phyloP scores from a whole-genome alignment of 208 protist species.

The Leishmania lainsoni region DNA sequence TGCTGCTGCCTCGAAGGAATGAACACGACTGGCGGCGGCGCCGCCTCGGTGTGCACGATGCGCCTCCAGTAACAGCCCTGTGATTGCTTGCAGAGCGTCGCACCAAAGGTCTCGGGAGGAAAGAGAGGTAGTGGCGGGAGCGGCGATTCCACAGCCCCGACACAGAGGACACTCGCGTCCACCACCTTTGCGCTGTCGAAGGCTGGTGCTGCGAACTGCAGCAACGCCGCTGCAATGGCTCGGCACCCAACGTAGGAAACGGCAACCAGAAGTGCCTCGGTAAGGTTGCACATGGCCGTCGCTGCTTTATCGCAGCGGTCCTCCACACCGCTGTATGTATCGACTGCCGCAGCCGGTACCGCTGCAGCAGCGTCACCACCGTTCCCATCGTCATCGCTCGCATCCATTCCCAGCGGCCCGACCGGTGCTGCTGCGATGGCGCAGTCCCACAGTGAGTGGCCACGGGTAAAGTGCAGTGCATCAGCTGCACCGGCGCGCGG shows the following conservation, averaged over 20 bases:
- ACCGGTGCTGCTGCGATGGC: neutral
- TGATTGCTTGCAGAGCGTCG: slow-evolving; percentile 19
- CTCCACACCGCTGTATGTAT: neutral
- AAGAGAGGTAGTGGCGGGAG: neutral
- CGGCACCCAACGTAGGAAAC: slow-evolving; percentile 24
- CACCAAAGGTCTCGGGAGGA: slow-evolving; percentile 11
- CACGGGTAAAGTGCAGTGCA: neutral
- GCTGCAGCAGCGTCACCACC: neutral
- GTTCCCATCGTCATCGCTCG: neutral
- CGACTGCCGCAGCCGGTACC: neutral
- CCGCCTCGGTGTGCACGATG: slow-evolving; percentile 10
- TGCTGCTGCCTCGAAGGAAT: neutral
- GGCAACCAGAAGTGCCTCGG: slow-evolving; percentile 25
- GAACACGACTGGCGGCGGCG: neutral
- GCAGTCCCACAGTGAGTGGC: slow-evolving; percentile 20
- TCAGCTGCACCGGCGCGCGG: neutral
- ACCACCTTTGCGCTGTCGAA: neutral
- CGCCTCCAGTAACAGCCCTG: slow-evolving; percentile 14
- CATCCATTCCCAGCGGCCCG: neutral
- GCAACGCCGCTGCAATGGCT: slow-evolving; percentile 14
- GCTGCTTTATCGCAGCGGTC: neutral
- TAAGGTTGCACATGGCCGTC: slow-evolving; percentile 15
- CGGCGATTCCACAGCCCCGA: neutral
- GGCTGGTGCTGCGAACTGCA: neutral
- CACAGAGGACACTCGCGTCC: neutral